These are phyloP conservation scores for Chlorella sp. DNA, from an alignment of 139 green algal species.

Conservation along the genomic window DNA sequence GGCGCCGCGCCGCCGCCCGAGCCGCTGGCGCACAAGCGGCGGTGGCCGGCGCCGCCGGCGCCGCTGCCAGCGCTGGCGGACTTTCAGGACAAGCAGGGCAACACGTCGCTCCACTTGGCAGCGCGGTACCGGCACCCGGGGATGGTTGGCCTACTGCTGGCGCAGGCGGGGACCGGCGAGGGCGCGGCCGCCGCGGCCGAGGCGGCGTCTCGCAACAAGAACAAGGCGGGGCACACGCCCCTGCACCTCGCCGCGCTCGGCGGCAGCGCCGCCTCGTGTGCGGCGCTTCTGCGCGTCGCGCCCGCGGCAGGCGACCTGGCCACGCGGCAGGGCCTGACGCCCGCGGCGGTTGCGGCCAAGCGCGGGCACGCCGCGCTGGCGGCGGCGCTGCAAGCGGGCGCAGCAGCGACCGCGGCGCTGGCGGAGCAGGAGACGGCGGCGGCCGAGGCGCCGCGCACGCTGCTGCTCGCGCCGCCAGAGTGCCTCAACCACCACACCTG, in stretches of 20 bases:
- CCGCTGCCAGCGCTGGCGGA: slow-evolving; percentile 16
- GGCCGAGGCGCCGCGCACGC: slow-evolving; percentile 24
- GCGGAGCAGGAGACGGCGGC: not conserved
- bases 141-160: slow-evolving; percentile 25
- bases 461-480: slow-evolving; percentile 71
- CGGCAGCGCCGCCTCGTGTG: slow-evolving; percentile 20
- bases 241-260: slow-evolving; percentile 63
- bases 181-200: not conserved
- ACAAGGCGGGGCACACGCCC: slow-evolving; percentile 53
- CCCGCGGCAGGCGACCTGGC: not conserved
- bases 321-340: slow-evolving; percentile 49
- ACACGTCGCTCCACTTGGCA: slow-evolving; percentile 71
- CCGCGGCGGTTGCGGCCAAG: slow-evolving; percentile 41
- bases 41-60: not conserved
- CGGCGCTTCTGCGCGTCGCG: slow-evolving; percentile 34
- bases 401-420: not conserved
- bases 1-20: not conserved
- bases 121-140: slow-evolving; percentile 42
- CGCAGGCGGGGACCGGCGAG: not conserved
- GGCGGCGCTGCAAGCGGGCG: not conserved
- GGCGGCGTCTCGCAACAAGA: slow-evolving; percentile 10
- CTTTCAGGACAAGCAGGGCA: slow-evolving; percentile 71
- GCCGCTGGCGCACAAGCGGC: not conserved
- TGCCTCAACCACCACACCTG: slow-evolving; percentile 72
- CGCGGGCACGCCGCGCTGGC: slow-evolving; percentile 41